These are phyloP conservation scores for Haplographium delicatum DNA, from an alignment of 495 filamentous ascomycete species.

Conservation along the genomic window DNA sequence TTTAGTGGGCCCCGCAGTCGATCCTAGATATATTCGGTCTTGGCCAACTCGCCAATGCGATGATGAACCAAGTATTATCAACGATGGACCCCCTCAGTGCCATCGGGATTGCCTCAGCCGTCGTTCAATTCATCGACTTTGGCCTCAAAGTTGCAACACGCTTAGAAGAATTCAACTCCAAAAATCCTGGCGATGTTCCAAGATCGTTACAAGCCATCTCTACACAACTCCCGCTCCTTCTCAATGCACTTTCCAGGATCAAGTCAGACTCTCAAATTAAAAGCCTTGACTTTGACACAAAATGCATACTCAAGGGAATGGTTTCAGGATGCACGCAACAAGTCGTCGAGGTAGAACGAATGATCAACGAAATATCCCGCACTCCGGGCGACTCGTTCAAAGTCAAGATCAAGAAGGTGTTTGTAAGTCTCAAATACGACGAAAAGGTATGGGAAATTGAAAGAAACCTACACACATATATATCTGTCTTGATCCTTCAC, in stretches of 20 bases:
- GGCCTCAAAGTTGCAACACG: slow-evolving; percentile 26
- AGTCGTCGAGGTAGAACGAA: slow-evolving; percentile 15
- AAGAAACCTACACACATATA: slow-evolving; percentile 18
- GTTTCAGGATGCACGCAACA: slow-evolving; percentile 15
- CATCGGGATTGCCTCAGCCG: slow-evolving; percentile 28
- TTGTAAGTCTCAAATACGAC: slow-evolving; percentile 18
- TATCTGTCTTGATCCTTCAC: slow-evolving; percentile 18
- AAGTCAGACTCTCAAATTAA: slow-evolving; percentile 10
- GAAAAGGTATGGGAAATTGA: slow-evolving; percentile 17
- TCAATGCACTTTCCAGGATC: slow-evolving; percentile 14
- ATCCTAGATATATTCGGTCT: too few species aligned
- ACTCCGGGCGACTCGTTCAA: slow-evolving; percentile 17
- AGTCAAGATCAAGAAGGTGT: slow-evolving; percentile 20
- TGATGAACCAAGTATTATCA: too few species aligned
- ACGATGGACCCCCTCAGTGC: slow-evolving; percentile 19
- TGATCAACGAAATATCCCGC: slow-evolving; percentile 13
- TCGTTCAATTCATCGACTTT: slow-evolving; percentile 34
- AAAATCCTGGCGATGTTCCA: slow-evolving; percentile 13
- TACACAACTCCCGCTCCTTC: slow-evolving; percentile 13
- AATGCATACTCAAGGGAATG: slow-evolving; percentile 17
- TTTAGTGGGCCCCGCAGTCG: too few species aligned
- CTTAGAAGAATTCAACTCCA: slow-evolving; percentile 27
- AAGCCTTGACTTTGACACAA: slow-evolving; percentile 18
- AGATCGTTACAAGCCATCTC: slow-evolving; percentile 16
- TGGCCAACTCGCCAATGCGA: too few species aligned